Base-by-base conservation (phyloP, 768 basidiomycete species). In the Saitozyma sp. region DNA sequence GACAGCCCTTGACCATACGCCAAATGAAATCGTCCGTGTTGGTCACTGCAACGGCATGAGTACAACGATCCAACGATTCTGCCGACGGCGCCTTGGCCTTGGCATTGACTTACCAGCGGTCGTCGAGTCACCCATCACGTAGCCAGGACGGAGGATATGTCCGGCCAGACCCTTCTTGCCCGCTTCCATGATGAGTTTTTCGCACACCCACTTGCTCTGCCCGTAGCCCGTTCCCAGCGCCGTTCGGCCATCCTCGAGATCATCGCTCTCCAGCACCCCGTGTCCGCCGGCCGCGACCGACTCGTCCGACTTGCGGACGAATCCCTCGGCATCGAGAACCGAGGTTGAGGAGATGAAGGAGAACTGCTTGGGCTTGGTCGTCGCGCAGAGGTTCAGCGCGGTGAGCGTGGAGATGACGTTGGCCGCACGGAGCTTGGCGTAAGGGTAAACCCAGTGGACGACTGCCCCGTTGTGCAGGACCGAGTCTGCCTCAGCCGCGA, bases 1-100 rank as follows among this genome's bases (percentile, higher is more conserved):
- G 84, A 75, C 93, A 97, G n/a, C 96, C 96, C 79, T 98, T 98
- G 75, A 96, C 91, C 79, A 99, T 82, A 3, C 96, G 86, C 95
- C 95, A 98, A 59, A 99, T 86, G 80, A 99, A 99, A 78, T 99
- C 96, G 70, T 99, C 95, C 41, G 96, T 98, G 81, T 99, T 99
- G 11, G 95, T 97, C 4, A 97, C 94, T 92, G 67, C 16, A 7
- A 29, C 29, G 29, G 29, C 29, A 29, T 29, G 29, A 29, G 29
- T 29, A 29, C 29, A 29, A 29, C 29, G 4, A 13, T 19, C 38
- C 29, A 29, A 29, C 29, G 4, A 13, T 19, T 7, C 10, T 3
- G 11, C 45, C 7, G 20, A 52, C 16, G 13, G 11, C 51, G 13
- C 13, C 51, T 17, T 14, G 4, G 20, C 17, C 20, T 10, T 46